Conservation (phyloP, 805 yeast species). For the Yamadazyma philogaea region DNA sequence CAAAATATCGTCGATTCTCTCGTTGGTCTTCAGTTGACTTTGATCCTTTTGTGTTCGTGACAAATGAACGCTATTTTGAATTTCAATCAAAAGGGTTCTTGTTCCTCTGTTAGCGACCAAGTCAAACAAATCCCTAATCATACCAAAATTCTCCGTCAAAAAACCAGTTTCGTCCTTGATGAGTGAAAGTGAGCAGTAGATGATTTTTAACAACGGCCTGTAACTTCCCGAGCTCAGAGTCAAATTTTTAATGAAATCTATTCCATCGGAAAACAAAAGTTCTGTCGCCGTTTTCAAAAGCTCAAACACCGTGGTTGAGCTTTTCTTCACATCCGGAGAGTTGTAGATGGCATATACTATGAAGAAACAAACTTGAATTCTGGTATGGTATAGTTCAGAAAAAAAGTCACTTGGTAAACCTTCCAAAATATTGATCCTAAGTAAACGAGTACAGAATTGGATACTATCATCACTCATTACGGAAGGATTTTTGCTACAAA, state of each 20-base stretch:
- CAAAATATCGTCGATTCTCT: conserved; percentile 61
- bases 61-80: conserved; percentile 54
- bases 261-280: conserved; percentile 47
- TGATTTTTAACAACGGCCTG: conserved; percentile 59
- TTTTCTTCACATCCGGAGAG: conserved; percentile 23
- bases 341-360: conserved; percentile 41
- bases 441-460: conserved; percentile 43
- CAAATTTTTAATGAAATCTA: conserved; percentile 46
- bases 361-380: conserved; percentile 66
- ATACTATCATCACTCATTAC: conserved; percentile 23
- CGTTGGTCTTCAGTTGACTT: conserved; percentile 35
- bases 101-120: conserved; percentile 64
- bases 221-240: conserved; percentile 42
- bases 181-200: conserved; percentile 47
- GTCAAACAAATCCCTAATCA: conserved; percentile 57
- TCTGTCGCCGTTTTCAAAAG: conserved; percentile 43
- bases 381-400: conserved; percentile 51
- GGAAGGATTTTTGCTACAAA: conserved; percentile 45
- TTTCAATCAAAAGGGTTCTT: conserved; percentile 52
- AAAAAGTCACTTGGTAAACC: conserved; percentile 50
- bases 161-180: conserved; percentile 38
- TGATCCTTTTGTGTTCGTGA: conserved; percentile 31
- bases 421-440: conserved; percentile 49
- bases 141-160: conserved; percentile 47
- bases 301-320: conserved; percentile 36